Evolutionary conservation across 306 rosid species (phyloP).

Genomic region (Fragaria vesca): DNA sequence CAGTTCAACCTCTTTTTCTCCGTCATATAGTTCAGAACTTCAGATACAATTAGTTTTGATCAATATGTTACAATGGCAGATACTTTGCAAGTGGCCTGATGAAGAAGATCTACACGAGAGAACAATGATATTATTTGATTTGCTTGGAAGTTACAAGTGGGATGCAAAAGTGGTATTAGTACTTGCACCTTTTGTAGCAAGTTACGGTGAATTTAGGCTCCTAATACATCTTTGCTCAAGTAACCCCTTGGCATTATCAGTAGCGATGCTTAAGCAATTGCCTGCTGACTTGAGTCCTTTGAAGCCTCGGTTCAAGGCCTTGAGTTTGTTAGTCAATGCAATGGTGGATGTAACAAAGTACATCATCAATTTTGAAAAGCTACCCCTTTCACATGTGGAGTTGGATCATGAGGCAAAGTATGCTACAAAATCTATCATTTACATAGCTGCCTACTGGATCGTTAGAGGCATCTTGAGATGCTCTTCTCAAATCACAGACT

Average conservation of each 20-base stretch:
- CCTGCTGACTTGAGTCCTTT: constrained; percentile 29
- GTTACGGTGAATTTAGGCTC: constrained; percentile 55
- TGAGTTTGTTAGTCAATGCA: constrained; percentile 46
- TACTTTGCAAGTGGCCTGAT: constrained; percentile 36
- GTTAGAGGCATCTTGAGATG: constrained; percentile 52
- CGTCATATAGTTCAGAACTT: background rate
- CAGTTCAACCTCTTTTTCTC: constrained; percentile 15
- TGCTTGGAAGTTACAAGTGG: constrained; percentile 51
- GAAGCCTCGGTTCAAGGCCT: constrained; percentile 40
- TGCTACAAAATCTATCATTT: constrained; percentile 29
- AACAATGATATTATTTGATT: constrained; percentile 52
- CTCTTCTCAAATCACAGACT: constrained; percentile 43
- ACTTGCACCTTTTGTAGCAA: constrained; percentile 55
- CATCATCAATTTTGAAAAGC: constrained; percentile 53
- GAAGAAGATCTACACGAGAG: constrained; percentile 41
- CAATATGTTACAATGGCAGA: constrained; percentile 36
- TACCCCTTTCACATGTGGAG: constrained; percentile 35
- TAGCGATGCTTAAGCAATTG: constrained; percentile 42
- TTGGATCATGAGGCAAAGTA: constrained; percentile 26
- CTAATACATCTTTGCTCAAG: constrained; percentile 35
- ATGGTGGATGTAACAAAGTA: constrained; percentile 53
- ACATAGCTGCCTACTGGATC: constrained; percentile 57
- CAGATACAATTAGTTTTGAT: background rate
- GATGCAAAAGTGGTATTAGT: constrained; percentile 58
- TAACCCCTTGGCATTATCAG: constrained; percentile 43